phyloP scores from a whole-genome alignment of 2,329 filamentous ascomycete genomes.

The Calonectria pauciramosa region DNA sequence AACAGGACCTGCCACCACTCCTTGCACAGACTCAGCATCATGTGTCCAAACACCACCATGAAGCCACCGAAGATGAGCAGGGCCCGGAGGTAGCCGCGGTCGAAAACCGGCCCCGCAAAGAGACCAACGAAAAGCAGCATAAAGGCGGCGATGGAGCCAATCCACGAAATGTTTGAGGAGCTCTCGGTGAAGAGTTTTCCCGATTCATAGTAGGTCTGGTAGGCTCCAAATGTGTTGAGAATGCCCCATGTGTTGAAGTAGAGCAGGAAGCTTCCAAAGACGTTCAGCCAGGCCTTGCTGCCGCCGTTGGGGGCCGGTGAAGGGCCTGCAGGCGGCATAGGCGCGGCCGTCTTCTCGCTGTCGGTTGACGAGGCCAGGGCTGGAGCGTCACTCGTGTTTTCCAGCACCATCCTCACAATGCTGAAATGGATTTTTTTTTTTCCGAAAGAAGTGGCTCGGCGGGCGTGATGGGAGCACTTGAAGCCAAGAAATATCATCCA shows the following conservation, averaged over 20 bases:
- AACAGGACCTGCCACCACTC: constrained; percentile 61
- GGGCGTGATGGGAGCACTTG: no score
- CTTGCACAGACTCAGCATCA: constrained; percentile 55
- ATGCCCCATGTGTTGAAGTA: constrained; percentile 4
- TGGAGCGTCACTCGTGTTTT: background rate
- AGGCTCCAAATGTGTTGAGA: background rate
- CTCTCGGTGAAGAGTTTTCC: background rate
- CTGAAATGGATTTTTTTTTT: background rate
- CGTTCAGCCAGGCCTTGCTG: background rate
- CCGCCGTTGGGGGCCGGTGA: background rate
- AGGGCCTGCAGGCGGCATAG: background rate
- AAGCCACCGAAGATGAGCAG: constrained; percentile 57
- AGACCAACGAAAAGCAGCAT: constrained; percentile 53
- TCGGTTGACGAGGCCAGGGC: background rate
- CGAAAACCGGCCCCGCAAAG: constrained; percentile 59
- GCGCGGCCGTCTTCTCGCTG: background rate
- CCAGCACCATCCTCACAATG: no score
- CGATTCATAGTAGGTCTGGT: background rate
- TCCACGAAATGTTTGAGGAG: constrained; percentile 52
- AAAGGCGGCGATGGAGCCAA: constrained; percentile 62
- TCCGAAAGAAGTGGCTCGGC: no score
- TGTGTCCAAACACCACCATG: constrained; percentile 61
- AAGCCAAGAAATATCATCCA: background rate
- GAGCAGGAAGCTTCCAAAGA: background rate
- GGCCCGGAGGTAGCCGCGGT: constrained; percentile 59